Percentiles rank a stretch among this genome's conserved stretches.
phyloP scores from a whole-genome alignment of 352 stramenopile species.

The Globisporangium perplexum region DNA sequence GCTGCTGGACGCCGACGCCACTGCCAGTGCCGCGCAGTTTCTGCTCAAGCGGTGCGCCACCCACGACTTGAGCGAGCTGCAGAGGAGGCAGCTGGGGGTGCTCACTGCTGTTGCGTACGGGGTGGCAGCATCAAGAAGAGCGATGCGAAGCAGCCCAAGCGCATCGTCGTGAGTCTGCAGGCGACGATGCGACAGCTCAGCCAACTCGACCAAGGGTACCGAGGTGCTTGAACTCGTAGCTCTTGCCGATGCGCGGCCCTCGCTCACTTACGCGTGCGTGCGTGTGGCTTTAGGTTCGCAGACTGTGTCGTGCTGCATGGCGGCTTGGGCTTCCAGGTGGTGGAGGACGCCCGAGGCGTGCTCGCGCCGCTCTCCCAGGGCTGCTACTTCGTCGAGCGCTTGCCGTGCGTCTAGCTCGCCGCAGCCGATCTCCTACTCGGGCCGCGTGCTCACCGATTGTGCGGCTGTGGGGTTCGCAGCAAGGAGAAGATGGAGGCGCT shows the following conservation, averaged over 20 bases:
- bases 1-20: slow-evolving; percentile 42
- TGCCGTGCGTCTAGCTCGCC: slow-evolving; percentile 34
- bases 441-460: background rate
- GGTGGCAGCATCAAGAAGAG: slow-evolving; percentile 14
- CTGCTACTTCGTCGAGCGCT: slow-evolving; percentile 73
- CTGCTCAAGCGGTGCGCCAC: slow-evolving; percentile 44
- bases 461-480: slow-evolving; percentile 15
- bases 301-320: slow-evolving; percentile 63
- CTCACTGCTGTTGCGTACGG: background rate
- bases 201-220: slow-evolving; percentile 52
- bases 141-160: slow-evolving; percentile 26
- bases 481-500: slow-evolving; percentile 67
- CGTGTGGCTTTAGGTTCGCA: slow-evolving; percentile 32
- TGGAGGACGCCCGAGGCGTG: slow-evolving; percentile 33
- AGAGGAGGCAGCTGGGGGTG: background rate
- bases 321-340: slow-evolving; percentile 67
- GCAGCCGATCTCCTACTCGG: background rate
- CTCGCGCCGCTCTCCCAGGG: slow-evolving; percentile 58
- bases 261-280: background rate
- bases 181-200: slow-evolving; percentile 47
- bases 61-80: background rate
- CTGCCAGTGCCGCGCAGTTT: slow-evolving; percentile 26
- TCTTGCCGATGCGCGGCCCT: background rate
- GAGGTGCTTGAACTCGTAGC: background rate
- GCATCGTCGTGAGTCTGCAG: slow-evolving; percentile 61